Base-by-base conservation (phyloP, 2,329 filamentous ascomycete genomes). In the Hypomyces rosellus region DNA sequence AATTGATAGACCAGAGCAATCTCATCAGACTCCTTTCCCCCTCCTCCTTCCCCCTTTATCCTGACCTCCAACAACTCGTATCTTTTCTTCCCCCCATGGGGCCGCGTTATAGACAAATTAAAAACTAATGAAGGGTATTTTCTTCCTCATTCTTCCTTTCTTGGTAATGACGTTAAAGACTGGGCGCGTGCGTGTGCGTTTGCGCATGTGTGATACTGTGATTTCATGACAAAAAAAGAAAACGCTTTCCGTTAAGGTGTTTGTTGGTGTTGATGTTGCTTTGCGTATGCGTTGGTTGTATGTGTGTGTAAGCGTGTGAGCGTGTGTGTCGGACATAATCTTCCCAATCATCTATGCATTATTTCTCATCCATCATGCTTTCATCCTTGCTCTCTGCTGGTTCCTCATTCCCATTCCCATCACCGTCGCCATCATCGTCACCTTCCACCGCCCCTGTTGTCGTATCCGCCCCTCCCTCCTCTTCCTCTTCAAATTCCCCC, bases 401-500 rank as follows among this genome's bases (percentile, higher is more conserved):
- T 33, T 15, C 45, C 4, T 45, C 41, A 11, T n/a, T 49, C 42
- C 12, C 33, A 50, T 41, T 41, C n/a, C 42, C 33, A 18, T 47
- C 18, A 52, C 42, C 37, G 43, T 45, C 34, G 13, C 44, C 43
- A 12, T 43, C 49, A 7, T 53, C 50, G 12, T 51, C 59, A n/a
- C 55, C 56, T 43, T 52, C 57, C 5, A 45, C 58, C 12, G 55
- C 60, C 4, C 60, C 57, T 20, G 25, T 30, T 30, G 25, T 30
- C 8, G 25, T 30, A 30, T 59, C 62, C 11, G 53, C 55, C 33
- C 57, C 55, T 15, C 20, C 43, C 4, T 54, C 61, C 1, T 51
- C 55, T 5, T 52, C 51, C 13, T 54, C 59, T 5, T 60, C 61
- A 4, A 57, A 57, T 2, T 60, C 57, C 4, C 57, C 59, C 14